Evolutionary conservation across 306 rosid species (phyloP).

Genomic region (Trichosanthes cucumerina): DNA sequence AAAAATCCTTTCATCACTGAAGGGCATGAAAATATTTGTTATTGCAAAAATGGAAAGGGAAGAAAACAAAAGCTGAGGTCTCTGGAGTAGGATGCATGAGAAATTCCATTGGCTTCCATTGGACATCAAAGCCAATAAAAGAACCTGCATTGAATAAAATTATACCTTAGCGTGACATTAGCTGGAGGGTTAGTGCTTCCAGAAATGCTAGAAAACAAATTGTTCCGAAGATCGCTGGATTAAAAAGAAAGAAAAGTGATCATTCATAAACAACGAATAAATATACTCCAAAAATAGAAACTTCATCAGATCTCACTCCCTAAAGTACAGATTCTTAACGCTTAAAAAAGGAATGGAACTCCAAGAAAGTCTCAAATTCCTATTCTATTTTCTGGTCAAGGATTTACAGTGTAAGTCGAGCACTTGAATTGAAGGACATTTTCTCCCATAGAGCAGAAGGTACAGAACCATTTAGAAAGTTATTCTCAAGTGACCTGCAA

Average conservation of each 20-base stretch:
- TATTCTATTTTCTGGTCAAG: constrained; percentile 6
- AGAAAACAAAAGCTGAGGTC: not conserved
- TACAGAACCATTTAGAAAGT: constrained; percentile 40
- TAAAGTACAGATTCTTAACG: not conserved
- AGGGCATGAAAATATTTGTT: not conserved
- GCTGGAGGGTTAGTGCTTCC: constrained; percentile 37
- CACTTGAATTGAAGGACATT: constrained; percentile 22
- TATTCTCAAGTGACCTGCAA: constrained; percentile 46
- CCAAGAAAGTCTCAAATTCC: not conserved
- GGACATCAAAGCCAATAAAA: not conserved
- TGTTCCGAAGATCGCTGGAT: constrained; percentile 66
- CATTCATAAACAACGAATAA: not conserved
- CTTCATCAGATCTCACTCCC: not conserved
- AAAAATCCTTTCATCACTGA: not conserved
- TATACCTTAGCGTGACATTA: constrained; percentile 70
- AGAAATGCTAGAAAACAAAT: constrained; percentile 29
- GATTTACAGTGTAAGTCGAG: constrained; percentile 45
- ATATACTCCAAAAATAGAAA: not conserved
- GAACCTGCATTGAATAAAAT: not conserved
- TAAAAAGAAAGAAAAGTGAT: not conserved
- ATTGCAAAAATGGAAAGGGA: not conserved
- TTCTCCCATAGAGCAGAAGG: constrained; percentile 44
- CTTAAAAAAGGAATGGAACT: not conserved
- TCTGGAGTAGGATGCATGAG: not conserved
- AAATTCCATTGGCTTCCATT: not conserved